These are phyloP conservation scores for Trapa incisa DNA, from an alignment of 345 rosid species.

Conservation along the genomic window DNA sequence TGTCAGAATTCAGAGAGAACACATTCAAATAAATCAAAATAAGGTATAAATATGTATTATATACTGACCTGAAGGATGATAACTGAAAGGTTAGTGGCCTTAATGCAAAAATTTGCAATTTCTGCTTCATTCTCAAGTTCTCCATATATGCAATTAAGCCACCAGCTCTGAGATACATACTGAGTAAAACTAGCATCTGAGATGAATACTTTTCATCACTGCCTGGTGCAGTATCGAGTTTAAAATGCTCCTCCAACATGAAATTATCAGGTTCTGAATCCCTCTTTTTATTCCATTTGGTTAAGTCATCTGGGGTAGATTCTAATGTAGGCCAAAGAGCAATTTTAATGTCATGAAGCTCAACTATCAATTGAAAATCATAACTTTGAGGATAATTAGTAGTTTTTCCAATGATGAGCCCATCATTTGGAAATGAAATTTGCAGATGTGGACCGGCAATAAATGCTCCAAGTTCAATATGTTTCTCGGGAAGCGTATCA, in stretches of 20 bases:
- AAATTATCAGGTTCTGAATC: constrained; percentile 33
- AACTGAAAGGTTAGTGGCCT: constrained; percentile 49
- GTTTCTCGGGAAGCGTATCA: constrained; percentile 52
- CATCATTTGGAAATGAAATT: constrained; percentile 33
- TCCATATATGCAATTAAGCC: constrained; percentile 56
- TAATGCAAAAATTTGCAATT: constrained; percentile 32
- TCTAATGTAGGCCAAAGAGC: constrained; percentile 48
- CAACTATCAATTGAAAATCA: constrained; percentile 41
- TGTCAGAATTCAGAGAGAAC: not conserved
- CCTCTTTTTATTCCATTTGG: constrained; percentile 22
- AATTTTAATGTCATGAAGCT: constrained; percentile 53
- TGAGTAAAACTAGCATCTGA: constrained; percentile 32
- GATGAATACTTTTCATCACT: constrained; percentile 48
- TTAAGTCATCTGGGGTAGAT: constrained; percentile 22
- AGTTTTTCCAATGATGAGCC: constrained; percentile 14
- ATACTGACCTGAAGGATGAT: constrained; percentile 51
- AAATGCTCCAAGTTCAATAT: constrained; percentile 51
- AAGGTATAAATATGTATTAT: constrained; percentile 4
- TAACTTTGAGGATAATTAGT: constrained; percentile 17
- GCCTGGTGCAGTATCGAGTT: constrained; percentile 31
- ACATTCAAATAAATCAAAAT: not conserved
- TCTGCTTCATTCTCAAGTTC: constrained; percentile 29
- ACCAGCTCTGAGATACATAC: constrained; percentile 35
- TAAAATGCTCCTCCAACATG: constrained; percentile 33
- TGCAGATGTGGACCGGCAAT: constrained; percentile 58